Evolutionary conservation across 768 basidiomycete genomes (phyloP), one percentile per base, ranked within the genome.

Genomic region (Boletus subcaerulescens): DNA sequence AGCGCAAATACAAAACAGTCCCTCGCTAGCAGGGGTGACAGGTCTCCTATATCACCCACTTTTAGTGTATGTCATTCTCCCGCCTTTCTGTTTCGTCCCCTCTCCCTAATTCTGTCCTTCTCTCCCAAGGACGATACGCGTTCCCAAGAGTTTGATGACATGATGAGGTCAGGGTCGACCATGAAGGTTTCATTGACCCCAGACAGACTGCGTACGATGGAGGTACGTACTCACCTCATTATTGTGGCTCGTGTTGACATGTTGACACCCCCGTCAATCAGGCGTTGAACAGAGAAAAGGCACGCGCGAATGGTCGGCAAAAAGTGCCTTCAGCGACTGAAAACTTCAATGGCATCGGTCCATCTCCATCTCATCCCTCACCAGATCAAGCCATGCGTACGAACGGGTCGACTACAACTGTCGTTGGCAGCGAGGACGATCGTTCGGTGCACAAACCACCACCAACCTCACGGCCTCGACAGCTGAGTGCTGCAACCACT

Each of bases 171-270:
- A 55, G 83, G 87, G 56, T 80, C 88, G 54, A 98, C 95, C 18
- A 90, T 97, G 89, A 97, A 93, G 68, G 86, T 98, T 63, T 96
- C 93, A 40, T 80, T 97, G 59, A 98, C 95, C 33, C 95, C 95
- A 53, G 93, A 97, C 76, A 81, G 95, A 50, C 77, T 98, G 53
- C 89, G 86, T 68, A 91, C 85, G 47, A 95, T 96, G 83, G 93
- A 97, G 81, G 94, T 95, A 73, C 66, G 83, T 77, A 59, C 64
- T 55, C 45, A 56, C 39, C 50, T 62, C 61, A 31, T 42, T 48
- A 65, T 58, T 52, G 32, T 53, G 48, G 41, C 61, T 58, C 39
- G 43, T 8, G 29, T 29, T 29, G 29, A 29, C 29, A 29, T 49
- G 44, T 38, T 56, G 46, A 56, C 48, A 18, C 38, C 31, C 48